phyloP scores from a whole-genome alignment of 345 rosid genomes.

The Citrus mangshanensis region DNA sequence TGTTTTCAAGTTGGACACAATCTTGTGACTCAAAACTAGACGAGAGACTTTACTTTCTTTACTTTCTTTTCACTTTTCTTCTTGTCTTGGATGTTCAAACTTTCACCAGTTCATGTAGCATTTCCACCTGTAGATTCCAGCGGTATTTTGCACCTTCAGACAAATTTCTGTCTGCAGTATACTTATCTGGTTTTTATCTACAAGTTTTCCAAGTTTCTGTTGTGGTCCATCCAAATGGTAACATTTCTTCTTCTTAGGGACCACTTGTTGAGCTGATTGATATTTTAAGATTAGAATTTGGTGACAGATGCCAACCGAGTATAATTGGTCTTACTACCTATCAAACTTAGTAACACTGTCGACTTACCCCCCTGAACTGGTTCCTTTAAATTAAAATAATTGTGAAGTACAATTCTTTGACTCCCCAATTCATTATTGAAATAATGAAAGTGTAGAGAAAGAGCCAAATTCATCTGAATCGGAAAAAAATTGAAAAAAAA shows the following conservation, averaged over 20 bases:
- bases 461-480: not conserved
- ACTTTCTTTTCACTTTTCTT: not conserved
- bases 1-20: not conserved
- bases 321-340: not conserved
- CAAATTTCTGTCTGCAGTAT: no score
- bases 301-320: not conserved
- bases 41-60: not conserved
- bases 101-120: not conserved
- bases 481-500: no score
- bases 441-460: not conserved
- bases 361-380: not conserved
- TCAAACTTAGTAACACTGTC: not conserved
- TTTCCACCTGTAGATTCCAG: not conserved
- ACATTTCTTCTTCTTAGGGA: not conserved
- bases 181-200: not conserved
- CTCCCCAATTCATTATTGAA: not conserved
- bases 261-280: not conserved
- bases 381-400: not conserved
- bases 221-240: not conserved
- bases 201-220: not conserved
- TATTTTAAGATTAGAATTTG: not conserved
- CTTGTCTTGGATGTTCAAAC: not conserved
- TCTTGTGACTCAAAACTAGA: conserved; percentile 2
- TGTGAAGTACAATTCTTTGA: not conserved
- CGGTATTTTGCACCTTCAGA: not conserved